phyloP scores from a whole-genome alignment of 257 asterid genomes.

The Solanum clarkiae region DNA sequence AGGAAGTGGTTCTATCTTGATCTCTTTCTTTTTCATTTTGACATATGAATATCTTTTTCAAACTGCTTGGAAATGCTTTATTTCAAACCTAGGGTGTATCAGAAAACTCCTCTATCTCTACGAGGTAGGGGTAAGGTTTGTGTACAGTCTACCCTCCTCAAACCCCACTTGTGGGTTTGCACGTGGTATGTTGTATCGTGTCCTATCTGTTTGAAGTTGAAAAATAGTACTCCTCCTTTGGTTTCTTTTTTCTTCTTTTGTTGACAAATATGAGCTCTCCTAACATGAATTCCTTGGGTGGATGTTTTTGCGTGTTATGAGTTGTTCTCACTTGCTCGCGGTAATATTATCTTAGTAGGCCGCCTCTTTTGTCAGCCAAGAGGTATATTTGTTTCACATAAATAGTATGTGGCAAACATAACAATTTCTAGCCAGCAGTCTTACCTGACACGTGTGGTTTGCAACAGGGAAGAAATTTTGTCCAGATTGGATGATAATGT shows the following conservation, averaged over 20 bases:
- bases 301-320: background rate
- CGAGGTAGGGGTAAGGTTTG: too few relatives aligned
- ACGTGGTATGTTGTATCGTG: too few relatives aligned
- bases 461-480: constrained; percentile 71
- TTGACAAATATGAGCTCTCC: background rate
- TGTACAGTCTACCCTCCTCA: too few relatives aligned
- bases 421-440: background rate
- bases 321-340: background rate
- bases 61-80: too few relatives aligned
- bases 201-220: background rate
- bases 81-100: too few relatives aligned
- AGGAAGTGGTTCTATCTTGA: background rate
- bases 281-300: background rate
- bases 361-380: background rate
- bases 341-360: background rate
- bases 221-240: background rate
- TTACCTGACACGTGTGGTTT: background rate
- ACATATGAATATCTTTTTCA: too few relatives aligned
- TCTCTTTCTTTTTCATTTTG: too few relatives aligned
- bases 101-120: too few relatives aligned
- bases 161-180: too few relatives aligned
- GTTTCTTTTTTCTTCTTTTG: background rate
- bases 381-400: background rate
- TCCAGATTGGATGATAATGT: constrained; percentile 45
- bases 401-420: background rate